Evolutionary conservation across 441 rosid genomes (phyloP), one percentile per base, ranked within the genome.

Genomic region (Erodium moschatum): DNA sequence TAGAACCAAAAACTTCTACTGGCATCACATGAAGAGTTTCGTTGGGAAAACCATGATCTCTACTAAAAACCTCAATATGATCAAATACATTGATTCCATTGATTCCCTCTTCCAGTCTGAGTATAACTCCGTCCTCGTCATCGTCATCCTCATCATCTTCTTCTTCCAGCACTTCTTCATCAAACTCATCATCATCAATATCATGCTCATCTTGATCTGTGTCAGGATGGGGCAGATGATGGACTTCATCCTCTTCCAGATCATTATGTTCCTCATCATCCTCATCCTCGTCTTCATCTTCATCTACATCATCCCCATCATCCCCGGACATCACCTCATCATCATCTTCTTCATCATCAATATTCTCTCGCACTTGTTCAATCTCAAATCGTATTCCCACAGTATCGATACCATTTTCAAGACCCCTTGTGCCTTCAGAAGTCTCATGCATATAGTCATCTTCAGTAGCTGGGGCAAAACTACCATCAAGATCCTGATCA

Each of bases 191-290:
- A 78, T 87, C 96, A 79, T 94, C 99, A 70, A 94, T 87, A 81
- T 94, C 99, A 77, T 88, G 97, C 76, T 91, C 99, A 81, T 94
- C 99, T 80, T 89, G 97, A 84, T 94, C 97, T 6, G 88, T 87
- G 78, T 88, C 97, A 68, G 86, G 88, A 81, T 87, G 99, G 70
- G 99, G 89, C 74, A 89, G 79, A 80, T 87, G 97, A 85, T 89
- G 89, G 20, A 87, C 94, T 13, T 87, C 93, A 24, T 91, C 96
- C 11, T 29, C 88, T 54, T 84, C 96, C 90, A 56, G 46, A 54
- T 54, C 61, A 18, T 54, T 70, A 61, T 70, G 71, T 5, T 54
- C 21, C 61, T 54, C 61, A 6, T 54, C 61, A 15, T 54, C 61
- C 89, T 88, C 91, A 86, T 90, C 96, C 72, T 88, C 96, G 58